Base-by-base conservation (phyloP, 75 land plant species). In the Larix kaempferi region DNA sequence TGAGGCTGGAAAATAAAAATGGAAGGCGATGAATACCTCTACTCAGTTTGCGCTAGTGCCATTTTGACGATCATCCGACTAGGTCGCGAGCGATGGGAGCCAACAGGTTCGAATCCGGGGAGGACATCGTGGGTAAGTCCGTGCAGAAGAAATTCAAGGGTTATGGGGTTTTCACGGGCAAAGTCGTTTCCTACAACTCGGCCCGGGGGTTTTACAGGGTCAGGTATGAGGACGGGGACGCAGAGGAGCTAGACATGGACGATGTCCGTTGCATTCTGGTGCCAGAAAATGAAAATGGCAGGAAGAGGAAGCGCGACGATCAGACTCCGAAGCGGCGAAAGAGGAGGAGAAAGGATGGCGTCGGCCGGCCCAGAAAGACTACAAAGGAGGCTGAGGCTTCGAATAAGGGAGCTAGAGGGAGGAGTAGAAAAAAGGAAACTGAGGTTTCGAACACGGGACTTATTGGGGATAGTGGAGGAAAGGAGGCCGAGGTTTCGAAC, bases 211-310 rank as follows among this genome's bases (percentile, higher is more conserved):
- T 82, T 74, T 93, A 74, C 80, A 79, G 67, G 76, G 73, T 93
- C 56, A 71, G 78, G 15, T 93, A 89, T 78, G 95, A 85, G 27
- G 94, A 89, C 75, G 95, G 94, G 15, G 95, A 87, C 76, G 86
- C 80, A 35, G 95, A 91, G 79, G 91, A 87, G 60, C 16, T 93
- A 41, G 88, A 85, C 1, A 55, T 76, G 35, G 73, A 72, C 5
- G 94, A 91, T 73, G 56, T 91, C 10, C 12, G 56, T 25, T 13
- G 49, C 14, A 76, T 91, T 23, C 26, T 90, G 59, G 62, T 37
- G 60, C n/a, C 16, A 67, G 73, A 14, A 59, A 11, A 49, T 49
- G 54, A 49, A 49, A 49, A 49, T 49, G 41, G 61, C 59, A 19
- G 71, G 54, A 59, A 62, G 55, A 10, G 41, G 1, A 76, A 25